Evolutionary conservation across 2,329 filamentous ascomycete genomes (phyloP), one percentile per base, ranked within the genome.

Genomic region (Fusarium nodosum): DNA sequence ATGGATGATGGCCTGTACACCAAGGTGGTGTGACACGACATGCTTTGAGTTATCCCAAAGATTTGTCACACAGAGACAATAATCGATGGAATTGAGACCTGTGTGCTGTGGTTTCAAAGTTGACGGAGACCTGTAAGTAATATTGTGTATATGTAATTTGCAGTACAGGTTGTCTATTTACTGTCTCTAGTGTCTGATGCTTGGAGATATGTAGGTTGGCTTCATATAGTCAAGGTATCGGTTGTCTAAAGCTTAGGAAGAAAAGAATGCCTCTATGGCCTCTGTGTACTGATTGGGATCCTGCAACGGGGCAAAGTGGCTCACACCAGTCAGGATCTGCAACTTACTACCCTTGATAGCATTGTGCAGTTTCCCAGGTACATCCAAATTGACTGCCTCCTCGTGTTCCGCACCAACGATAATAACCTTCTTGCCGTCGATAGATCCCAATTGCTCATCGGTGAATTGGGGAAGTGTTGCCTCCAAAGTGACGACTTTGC

Each of bases 251-350:
- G 36, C 9, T 16, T 30, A 46, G 12, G 42, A 7, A 12, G 22
- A 7, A n/a, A 72, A 60, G 41, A 77, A 80, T 26, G 71, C 60
- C 63, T 75, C 64, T 8, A 80, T 71, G 22, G 77, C 77, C 15
- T 65, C 59, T 4, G 78, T 73, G 51, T 80, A 80, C 63, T 78
- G 74, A 3, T 68, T 72, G 5, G 81, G 79, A 66, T 82, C 77
- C 66, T 83, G 81, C 18, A 82, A 34, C 2, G 81, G 81, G 36
- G 80, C 81, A 67, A 83, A 83, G 62, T 83, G 81, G 62, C 81
- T 82, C 8, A 82, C 81, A 2, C 75, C 76, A 3, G 61, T 74
- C 62, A 83, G 64, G 10, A 78, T 80, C 38, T 76, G 69, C 45
- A 80, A 56, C 54, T 73, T 72, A 59, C 81, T 83, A 5, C 78